Conservation (phyloP, 2,329 filamentous ascomycete genomes). For the Colletotrichum euphorbiae region DNA sequence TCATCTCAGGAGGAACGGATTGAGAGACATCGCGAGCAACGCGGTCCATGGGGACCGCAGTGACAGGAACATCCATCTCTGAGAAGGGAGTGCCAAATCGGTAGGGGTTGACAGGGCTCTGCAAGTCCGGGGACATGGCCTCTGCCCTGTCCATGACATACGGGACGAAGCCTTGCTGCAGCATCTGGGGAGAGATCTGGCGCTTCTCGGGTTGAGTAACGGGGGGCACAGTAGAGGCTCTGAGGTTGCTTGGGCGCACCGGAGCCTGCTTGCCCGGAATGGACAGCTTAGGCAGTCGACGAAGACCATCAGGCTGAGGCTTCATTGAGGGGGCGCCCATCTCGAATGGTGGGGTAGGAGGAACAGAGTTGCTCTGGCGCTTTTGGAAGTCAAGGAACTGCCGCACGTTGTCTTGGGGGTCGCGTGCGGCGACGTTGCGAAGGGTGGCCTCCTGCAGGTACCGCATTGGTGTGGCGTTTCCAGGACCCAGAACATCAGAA, state of each 20-base stretch:
- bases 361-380: conserved; percentile 67
- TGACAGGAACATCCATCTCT: conserved; percentile 89
- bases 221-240: conserved; percentile 46
- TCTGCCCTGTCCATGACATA: conserved; percentile 65
- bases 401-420: conserved; percentile 92
- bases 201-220: conserved; percentile 44
- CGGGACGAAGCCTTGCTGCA: conserved; percentile 54
- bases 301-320: conserved; percentile 66
- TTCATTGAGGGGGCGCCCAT: conserved; percentile 60
- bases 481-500: conserved; percentile 86
- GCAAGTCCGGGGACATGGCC: conserved; percentile 66
- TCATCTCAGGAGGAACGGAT: conserved; percentile 95
- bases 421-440: conserved; percentile 74
- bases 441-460: conserved; percentile 81
- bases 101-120: conserved; percentile 72
- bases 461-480: conserved; percentile 69
- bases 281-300: conserved; percentile 70
- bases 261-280: conserved; percentile 60
- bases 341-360: conserved; percentile 77
- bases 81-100: conserved; percentile 89
- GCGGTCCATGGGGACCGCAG: conserved; percentile 76
- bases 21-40: conserved; percentile 84
- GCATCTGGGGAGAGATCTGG: conserved; percentile 38
- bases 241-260: conserved; percentile 45
- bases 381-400: conserved; percentile 92